A percentile compares a stretch with the other conserved stretches of the same genome.
phyloP scores from a whole-genome alignment of 257 asterid genomes.

The Ligustrum vulgare region DNA sequence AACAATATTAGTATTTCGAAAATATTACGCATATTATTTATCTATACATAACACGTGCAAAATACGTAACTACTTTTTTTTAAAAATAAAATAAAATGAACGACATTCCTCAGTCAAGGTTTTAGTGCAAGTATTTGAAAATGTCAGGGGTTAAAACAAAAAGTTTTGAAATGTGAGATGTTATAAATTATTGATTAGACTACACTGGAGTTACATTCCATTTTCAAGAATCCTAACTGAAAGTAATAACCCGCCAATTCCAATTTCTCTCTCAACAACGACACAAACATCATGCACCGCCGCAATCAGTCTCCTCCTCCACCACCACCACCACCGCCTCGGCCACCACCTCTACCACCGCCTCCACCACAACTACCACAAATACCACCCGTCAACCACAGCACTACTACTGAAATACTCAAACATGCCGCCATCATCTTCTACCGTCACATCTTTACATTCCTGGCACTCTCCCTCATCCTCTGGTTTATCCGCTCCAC shows the following conservation, averaged over 20 bases:
- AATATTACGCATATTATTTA: too few relatives aligned
- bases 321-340: slow-evolving; percentile 32
- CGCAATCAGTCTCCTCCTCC: not conserved
- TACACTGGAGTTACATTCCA: not conserved
- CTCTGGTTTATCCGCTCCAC: slow-evolving; percentile 37
- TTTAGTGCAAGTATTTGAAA: too few relatives aligned
- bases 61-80: too few relatives aligned
- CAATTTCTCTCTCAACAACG: slow-evolving; percentile 8
- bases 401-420: slow-evolving; percentile 56
- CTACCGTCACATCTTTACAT: slow-evolving; percentile 48
- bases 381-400: slow-evolving; percentile 31
- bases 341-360: slow-evolving; percentile 24
- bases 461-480: slow-evolving; percentile 49
- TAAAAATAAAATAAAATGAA: too few relatives aligned
- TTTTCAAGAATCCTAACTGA: slow-evolving; percentile 26
- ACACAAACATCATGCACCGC: not conserved
- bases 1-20: too few relatives aligned
- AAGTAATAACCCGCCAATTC: slow-evolving; percentile 22
- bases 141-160: not conserved
- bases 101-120: too few relatives aligned
- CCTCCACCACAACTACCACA: not conserved
- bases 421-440: slow-evolving; percentile 44
- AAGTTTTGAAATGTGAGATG: not conserved
- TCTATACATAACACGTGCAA: too few relatives aligned
- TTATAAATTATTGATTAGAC: too few relatives aligned